Conservation (phyloP, 75 land plant species). For the Pinus tabuliformis region DNA sequence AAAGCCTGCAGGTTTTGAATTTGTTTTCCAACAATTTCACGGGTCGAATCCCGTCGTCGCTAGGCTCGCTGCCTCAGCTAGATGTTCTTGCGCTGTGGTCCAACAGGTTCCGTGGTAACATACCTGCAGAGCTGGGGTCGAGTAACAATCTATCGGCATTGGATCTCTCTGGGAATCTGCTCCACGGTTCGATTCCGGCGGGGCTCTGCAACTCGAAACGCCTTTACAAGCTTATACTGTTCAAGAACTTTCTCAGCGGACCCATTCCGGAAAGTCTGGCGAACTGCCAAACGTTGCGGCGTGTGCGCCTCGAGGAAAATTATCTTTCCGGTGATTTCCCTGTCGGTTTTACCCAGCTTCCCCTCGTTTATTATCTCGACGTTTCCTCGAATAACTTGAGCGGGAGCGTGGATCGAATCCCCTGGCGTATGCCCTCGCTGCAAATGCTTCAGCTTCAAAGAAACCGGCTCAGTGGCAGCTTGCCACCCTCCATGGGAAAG, state of each 20-base stretch:
- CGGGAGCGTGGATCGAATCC: conserved; percentile 28
- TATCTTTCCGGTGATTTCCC: conserved; percentile 77
- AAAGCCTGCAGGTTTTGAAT: conserved; percentile 43
- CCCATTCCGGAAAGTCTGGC: conserved; percentile 71
- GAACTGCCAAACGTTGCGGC: conserved; percentile 47
- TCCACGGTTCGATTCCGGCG: conserved; percentile 73
- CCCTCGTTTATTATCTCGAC: conserved; percentile 43
- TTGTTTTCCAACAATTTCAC: conserved; percentile 43
- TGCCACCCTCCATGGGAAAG: conserved; percentile 30
- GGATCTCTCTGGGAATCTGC: conserved; percentile 58
- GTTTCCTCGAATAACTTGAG: conserved; percentile 48
- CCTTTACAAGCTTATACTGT: conserved; percentile 61
- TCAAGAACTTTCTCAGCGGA: conserved; percentile 66
- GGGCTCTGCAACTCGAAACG: conserved; percentile 50
- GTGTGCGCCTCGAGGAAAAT: conserved; percentile 61
- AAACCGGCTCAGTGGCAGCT: conserved; percentile 26
- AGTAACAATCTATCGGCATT: conserved; percentile 48
- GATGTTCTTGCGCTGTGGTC: conserved; percentile 55
- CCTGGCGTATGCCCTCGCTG: conserved; percentile 29
- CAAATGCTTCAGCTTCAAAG: conserved; percentile 27
- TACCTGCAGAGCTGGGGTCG: conserved; percentile 66
- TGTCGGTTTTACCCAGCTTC: conserved; percentile 57
- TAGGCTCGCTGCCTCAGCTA: conserved; percentile 36
- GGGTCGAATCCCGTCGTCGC: conserved; percentile 46
- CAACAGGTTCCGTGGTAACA: conserved; percentile 65